phyloP scores from a whole-genome alignment of 2,329 filamentous ascomycete species.

The Coniella lustricola region DNA sequence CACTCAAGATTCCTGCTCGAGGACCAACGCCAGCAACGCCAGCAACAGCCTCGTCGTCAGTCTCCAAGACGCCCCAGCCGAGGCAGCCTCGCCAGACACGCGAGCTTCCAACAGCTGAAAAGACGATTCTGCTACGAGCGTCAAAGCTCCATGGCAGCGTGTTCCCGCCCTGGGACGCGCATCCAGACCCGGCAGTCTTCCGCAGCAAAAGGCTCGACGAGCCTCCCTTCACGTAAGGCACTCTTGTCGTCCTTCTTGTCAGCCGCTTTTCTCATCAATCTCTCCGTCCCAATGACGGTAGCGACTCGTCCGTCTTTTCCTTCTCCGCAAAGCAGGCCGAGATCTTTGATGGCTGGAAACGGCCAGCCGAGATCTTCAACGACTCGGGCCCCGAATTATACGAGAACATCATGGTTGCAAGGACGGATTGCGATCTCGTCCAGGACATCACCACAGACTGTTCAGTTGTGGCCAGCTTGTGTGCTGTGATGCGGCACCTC shows the following conservation, averaged over 20 bases:
- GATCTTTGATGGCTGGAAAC: constrained; percentile 79
- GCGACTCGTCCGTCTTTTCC: constrained; percentile 61
- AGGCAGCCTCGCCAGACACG: constrained; percentile 41
- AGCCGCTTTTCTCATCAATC: constrained; percentile 13
- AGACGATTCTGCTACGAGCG: constrained; percentile 68
- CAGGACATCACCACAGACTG: constrained; percentile 96
- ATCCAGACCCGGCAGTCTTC: constrained; percentile 58
- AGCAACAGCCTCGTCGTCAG: background rate
- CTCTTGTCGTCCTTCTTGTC: constrained; percentile 2
- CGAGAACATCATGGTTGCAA: constrained; percentile 24
- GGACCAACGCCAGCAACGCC: constrained; percentile 18
- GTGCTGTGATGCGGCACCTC: constrained; percentile 66
- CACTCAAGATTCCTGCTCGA: constrained; percentile 51
- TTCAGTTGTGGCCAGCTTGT: constrained; percentile 92
- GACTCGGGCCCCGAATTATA: constrained; percentile 18
- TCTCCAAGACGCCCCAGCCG: constrained; percentile 19
- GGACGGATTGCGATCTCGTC: constrained; percentile 68
- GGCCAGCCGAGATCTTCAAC: constrained; percentile 61
- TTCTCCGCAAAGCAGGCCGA: constrained; percentile 68
- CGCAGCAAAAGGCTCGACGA: constrained; percentile 37
- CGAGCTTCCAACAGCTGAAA: constrained; percentile 60
- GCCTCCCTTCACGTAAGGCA: constrained; percentile 55
- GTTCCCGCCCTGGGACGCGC: constrained; percentile 76
- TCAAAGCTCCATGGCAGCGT: constrained; percentile 75
- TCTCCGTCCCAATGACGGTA: constrained; percentile 32